Base-by-base conservation (phyloP, 2,329 filamentous ascomycete species). In the Madurella mycetomatis region DNA sequence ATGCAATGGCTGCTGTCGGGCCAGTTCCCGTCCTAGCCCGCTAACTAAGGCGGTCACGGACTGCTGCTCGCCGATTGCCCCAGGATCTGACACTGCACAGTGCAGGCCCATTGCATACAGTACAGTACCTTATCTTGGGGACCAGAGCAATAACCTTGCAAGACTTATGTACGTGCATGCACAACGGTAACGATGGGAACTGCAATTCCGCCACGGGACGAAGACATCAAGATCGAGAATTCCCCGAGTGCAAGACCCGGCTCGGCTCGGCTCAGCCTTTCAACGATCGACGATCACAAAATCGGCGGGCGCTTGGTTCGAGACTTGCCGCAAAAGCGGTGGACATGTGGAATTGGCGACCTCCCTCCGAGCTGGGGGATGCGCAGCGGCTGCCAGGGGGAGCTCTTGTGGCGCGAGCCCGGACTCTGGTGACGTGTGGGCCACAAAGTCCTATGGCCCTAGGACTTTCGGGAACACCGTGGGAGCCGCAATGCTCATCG, bases 401-500 rank as follows among this genome's bases (percentile, higher is more conserved):
- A 37, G 34, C 34, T 37, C 34, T 30, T 41, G 41, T 39, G 51
- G 52, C 44, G 54, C 39, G 53, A 47, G 43, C 49, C 49, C 57
- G 25, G 7, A 7, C 25, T 25, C 25, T 25, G 41, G 47, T 41
- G 48, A 40, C 30, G 41, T 46, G 53, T 53, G 49, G 53, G 54
- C 48, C 53, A 18, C 40, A 58, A 58, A 61, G 59, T 61, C 59
- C 59, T 61, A 58, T 41, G 40, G 49, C 41, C 50, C 39, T 59
- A 61, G 59, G 59, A 61, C 59, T 58, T 50, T 43, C 4, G 25
- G 42, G 9, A 17, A 44, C 34, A 25, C 19, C 48, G 17, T 19
- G 16, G 47, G 55, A 56, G 55, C 49, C 49, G 45, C 48, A 59
- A 49, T 44, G 42, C 45, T 41, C 51, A 45, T 41, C 34, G 30